Percentiles rank a stretch among this genome's conserved stretches.
Conservation (phyloP, 352 stramenopile genomes). For the Globisporangium alternatum region DNA sequence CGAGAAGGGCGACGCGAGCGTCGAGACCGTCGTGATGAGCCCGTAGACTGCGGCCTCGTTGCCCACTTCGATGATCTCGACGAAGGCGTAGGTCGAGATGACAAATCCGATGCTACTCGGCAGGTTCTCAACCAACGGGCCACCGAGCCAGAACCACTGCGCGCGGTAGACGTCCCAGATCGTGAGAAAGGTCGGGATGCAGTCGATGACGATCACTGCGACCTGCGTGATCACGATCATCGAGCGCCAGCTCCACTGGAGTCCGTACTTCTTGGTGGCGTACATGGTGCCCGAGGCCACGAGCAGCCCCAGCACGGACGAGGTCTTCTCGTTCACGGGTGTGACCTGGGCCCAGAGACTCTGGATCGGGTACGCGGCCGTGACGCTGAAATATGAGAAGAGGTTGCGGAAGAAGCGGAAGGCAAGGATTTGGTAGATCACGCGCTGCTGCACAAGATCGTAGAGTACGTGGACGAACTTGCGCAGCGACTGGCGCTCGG, state of each 20-base stretch:
- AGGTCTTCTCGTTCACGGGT: conserved; percentile 37
- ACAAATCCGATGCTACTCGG: conserved; percentile 15
- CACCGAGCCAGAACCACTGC: conserved; percentile 34
- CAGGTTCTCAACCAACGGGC: conserved; percentile 20
- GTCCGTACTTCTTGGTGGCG: conserved; percentile 29
- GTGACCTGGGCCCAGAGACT: conserved; percentile 41
- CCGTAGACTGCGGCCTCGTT: conserved; percentile 26
- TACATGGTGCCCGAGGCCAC: conserved; percentile 31
- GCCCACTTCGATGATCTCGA: conserved; percentile 23
- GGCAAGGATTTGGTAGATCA: conserved; percentile 50
- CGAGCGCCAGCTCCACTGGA: conserved; percentile 54
- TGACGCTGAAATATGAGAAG: conserved; percentile 44
- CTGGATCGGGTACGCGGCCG: conserved; percentile 36
- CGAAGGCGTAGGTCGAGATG: conserved; percentile 14
- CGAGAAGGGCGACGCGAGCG: conserved; percentile 20
- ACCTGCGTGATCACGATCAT: conserved; percentile 41
- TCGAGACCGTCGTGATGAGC: conserved; percentile 22
- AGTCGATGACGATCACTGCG: conserved; percentile 17
- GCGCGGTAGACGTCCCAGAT: conserved; percentile 28
- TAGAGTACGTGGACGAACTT: conserved; percentile 23
- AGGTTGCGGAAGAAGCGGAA: conserved; percentile 47
- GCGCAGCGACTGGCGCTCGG: conserved; percentile 20
- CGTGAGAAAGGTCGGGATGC: conserved; percentile 24
- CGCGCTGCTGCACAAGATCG: conserved; percentile 46
- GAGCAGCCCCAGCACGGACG: conserved; percentile 36